phyloP scores from a whole-genome alignment of 495 filamentous ascomycete genomes.

The Hyaloscypha bicolor region DNA sequence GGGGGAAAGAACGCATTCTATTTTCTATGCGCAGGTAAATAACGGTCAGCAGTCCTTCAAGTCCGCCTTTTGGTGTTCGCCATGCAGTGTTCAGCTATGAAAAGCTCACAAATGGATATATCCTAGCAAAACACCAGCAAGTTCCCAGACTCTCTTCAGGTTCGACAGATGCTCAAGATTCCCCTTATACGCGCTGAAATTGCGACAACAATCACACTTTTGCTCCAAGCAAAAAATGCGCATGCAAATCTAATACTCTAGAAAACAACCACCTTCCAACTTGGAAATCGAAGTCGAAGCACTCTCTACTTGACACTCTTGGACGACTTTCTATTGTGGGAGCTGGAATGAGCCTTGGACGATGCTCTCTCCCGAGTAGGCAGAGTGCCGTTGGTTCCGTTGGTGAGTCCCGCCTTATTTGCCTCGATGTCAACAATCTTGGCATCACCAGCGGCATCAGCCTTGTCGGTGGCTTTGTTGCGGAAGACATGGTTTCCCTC shows the following conservation, averaged over 20 bases:
- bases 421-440: constrained; percentile 26
- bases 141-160: not conserved
- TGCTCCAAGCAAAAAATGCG: not conserved
- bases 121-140: constrained; percentile 8
- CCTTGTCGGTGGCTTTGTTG: constrained; percentile 34
- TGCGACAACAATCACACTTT: not conserved
- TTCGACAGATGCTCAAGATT: not conserved
- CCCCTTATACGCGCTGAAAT: not conserved
- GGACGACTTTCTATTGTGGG: constrained; percentile 39
- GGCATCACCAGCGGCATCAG: constrained; percentile 30
- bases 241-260: not conserved
- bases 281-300: not conserved
- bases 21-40: not conserved
- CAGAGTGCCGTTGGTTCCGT: constrained; percentile 30
- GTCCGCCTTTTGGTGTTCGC: not conserved
- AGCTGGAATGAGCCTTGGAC: constrained; percentile 35
- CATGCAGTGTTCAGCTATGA: not conserved
- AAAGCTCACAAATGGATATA: constrained; percentile 1
- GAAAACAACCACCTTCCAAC: not conserved
- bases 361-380: constrained; percentile 41
- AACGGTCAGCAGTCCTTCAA: not conserved
- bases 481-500: constrained; percentile 56
- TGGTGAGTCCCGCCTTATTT: constrained; percentile 23
- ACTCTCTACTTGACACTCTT: constrained; percentile 33
- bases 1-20: not conserved